A percentile compares a stretch with the other conserved stretches of the same genome.
Evolutionary conservation across 1,139 yeast genomes (phyloP).

Genomic region (Pichia sp.): DNA sequence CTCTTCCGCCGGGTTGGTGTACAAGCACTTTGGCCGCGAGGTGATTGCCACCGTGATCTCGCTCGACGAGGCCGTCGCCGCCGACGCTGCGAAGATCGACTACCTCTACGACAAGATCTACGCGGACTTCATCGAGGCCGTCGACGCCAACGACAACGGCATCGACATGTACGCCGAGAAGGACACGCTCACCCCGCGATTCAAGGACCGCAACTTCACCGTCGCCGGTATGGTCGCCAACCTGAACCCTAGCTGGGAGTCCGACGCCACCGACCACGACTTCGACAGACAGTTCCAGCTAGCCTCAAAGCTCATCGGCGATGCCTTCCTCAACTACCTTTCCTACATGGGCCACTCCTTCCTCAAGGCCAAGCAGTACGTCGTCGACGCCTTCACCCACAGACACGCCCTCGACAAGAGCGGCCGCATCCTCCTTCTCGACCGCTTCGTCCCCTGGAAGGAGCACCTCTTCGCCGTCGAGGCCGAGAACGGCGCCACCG

Average conservation of each 20-base stretch:
- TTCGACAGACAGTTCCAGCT: slow-evolving; percentile 62
- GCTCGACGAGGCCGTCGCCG: slow-evolving; percentile 26
- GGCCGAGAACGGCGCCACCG: slow-evolving; percentile 49
- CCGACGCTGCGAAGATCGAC: slow-evolving; percentile 44
- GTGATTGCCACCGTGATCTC: slow-evolving; percentile 45
- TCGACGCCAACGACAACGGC: slow-evolving; percentile 97
- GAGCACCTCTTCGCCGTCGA: slow-evolving; percentile 82
- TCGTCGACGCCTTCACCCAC: slow-evolving; percentile 58
- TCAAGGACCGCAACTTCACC: slow-evolving; percentile 57
- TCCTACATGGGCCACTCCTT: slow-evolving; percentile 80
- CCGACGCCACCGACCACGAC: slow-evolving; percentile 56
- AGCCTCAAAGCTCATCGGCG: slow-evolving; percentile 82
- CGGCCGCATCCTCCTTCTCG: slow-evolving; percentile 71
- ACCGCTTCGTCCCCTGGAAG: slow-evolving; percentile 87
- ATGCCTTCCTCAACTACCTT: slow-evolving; percentile 63
- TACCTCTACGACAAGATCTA: slow-evolving; percentile 70
- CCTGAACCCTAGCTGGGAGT: slow-evolving; percentile 84
- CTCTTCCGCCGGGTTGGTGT: slow-evolving; percentile 90
- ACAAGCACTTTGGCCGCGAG: slow-evolving; percentile 87
- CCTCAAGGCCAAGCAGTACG: slow-evolving; percentile 84
- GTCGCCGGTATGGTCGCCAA: slow-evolving; percentile 73
- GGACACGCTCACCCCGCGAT: slow-evolving; percentile 44
- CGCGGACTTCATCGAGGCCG: slow-evolving; percentile 79
- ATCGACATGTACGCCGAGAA: slow-evolving; percentile 58
- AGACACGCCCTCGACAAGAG: slow-evolving; percentile 53